A percentile compares a stretch with the other conserved stretches of the same genome.
Conservation (phyloP, 306 rosid genomes). For the Senna siamea region DNA sequence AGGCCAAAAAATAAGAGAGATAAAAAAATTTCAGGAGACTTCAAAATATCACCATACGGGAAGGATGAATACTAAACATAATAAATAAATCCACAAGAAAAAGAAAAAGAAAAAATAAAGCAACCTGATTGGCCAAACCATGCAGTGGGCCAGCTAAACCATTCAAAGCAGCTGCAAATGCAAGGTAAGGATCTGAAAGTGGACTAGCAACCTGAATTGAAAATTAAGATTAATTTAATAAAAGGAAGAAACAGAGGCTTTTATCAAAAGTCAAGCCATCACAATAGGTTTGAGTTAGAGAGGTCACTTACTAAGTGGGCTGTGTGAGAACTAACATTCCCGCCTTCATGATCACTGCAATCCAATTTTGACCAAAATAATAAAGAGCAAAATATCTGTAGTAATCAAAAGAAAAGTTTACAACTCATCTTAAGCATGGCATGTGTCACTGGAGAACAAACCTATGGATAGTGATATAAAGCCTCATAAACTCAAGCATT, state of each 20-base stretch:
- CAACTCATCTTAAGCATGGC: conserved; percentile 22
- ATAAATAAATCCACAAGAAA: conserved; percentile 3
- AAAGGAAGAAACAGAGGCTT: conserved; percentile 25
- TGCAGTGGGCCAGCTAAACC: conserved; percentile 99
- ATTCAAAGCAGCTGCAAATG: conserved; percentile 95
- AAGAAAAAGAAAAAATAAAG: conserved; percentile 30
- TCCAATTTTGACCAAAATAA: conserved; percentile 32
- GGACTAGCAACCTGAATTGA: conserved; percentile 85
- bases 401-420: conserved; percentile 19
- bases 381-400: conserved; percentile 23
- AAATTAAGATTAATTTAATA: conserved; percentile 33
- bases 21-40: conserved; percentile 16
- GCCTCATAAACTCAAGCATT: conserved; percentile 96
- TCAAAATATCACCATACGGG: neutral
- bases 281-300: conserved; percentile 23
- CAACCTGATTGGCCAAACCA: conserved; percentile 99
- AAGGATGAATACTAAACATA: neutral
- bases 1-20: neutral
- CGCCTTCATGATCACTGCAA: conserved; percentile 99
- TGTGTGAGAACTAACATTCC: conserved; percentile 97
- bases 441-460: conserved; percentile 43
- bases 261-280: conserved; percentile 2
- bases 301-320: conserved; percentile 81
- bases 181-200: conserved; percentile 95
- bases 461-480: conserved; percentile 94